Base-by-base conservation (phyloP, 192 early-diverging fungal genomes). In the Backusella australiensis region DNA sequence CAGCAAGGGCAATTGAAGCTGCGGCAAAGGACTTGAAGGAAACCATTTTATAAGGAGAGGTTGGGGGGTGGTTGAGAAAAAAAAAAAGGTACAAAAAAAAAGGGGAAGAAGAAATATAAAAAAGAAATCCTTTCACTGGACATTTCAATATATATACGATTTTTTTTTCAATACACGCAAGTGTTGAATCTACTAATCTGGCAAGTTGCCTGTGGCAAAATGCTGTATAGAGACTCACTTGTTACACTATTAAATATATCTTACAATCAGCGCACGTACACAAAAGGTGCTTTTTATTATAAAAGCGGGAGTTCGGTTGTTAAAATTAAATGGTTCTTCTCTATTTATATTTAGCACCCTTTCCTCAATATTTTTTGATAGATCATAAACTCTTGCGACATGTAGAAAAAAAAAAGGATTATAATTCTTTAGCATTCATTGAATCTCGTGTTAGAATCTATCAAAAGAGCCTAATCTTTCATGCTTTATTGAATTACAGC, bases 1-100 rank as follows among this genome's bases (percentile, higher is more conserved):
- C 75, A 29, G 74, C 38, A 12, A 81, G 26, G 38, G 69, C 56
- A 26, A 69, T 63, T n/a, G 72, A 71, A 49, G 70, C 23, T 23
- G 44, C 15, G 46, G 42, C 39, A 23, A 71, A 49, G 6, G 70
- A 26, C 44, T 71, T 44, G 26, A 71, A 46, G 2, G 70, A 71
- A 49, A 71, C 70, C 70, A 71, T 71, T 69, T 21, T 69, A 23
- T 26, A 69, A 69, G 68, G 68, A 69, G 38, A 23, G 56, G 56
- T 63, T 63, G 56, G 56, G 56, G 56, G 56, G 8, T 59, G 7
- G 67, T 69, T 38, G n/a, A 19, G 2, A 38, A 21, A 38, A 41
- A 69, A 69, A 8, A 21, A 69, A 39, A 39, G 38, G 36, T 3
- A 63, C 9, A 63, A 63, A 26, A 69, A 23, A 38, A 36, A 69